A percentile compares a stretch with the other conserved stretches of the same genome.
These are phyloP conservation scores for Juglanconis oblonga DNA, from an alignment of 2,329 filamentous ascomycete species.

Conservation along the genomic window DNA sequence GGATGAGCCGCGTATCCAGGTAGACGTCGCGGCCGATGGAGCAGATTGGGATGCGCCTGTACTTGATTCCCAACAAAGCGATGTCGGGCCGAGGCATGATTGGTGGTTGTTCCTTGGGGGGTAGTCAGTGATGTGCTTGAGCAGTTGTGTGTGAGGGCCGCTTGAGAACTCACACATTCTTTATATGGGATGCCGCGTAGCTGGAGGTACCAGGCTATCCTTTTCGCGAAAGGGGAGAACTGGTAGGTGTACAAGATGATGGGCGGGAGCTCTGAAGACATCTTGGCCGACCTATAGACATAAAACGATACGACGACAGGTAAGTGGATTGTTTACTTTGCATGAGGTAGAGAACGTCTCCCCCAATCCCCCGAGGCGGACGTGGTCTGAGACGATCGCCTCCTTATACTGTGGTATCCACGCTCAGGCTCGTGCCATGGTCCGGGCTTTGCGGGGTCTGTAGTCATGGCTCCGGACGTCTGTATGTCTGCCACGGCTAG, in stretches of 20 bases:
- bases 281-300: not conserved
- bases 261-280: conserved; percentile 20
- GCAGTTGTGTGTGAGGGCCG: not conserved
- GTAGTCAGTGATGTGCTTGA: not conserved
- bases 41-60: conserved; percentile 69
- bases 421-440: not conserved
- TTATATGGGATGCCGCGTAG: conserved; percentile 63
- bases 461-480: not conserved
- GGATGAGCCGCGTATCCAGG: conserved; percentile 66
- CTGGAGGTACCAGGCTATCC: conserved; percentile 65
- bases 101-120: conserved; percentile 59
- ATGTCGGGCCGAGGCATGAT: conserved; percentile 66
- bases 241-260: conserved; percentile 66
- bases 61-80: conserved; percentile 55
- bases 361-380: not conserved
- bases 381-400: not conserved
- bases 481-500: not conserved
- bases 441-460: not conserved
- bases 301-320: not conserved
- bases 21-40: conserved; percentile 67
- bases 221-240: conserved; percentile 61
- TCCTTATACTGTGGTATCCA: not conserved
- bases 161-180: conserved; percentile 57
- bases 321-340: not conserved
- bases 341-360: not conserved